These are phyloP conservation scores for Dinochytrium kinnereticum DNA, from an alignment of 371 early-diverging fungal genomes.

Conservation along the genomic window DNA sequence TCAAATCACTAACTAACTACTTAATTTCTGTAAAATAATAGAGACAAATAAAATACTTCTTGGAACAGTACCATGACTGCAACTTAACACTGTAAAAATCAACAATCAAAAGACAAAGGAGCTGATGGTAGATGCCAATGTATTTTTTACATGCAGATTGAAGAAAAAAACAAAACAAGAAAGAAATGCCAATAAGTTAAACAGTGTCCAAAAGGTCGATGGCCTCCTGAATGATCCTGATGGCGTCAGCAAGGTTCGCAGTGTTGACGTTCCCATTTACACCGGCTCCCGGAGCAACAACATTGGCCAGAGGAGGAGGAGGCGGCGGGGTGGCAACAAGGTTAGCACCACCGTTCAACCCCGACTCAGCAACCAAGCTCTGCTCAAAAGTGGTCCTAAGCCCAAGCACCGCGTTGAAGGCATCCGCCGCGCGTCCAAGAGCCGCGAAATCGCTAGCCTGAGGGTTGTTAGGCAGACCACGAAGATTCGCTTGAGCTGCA, in stretches of 20 bases:
- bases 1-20: too few relatives aligned
- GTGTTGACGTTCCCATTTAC: neutral
- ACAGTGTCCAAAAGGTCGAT: too few relatives aligned
- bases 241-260: conserved; percentile 2
- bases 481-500: conserved; percentile 15
- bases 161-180: too few relatives aligned
- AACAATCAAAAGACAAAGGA: too few relatives aligned
- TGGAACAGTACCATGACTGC: too few relatives aligned
- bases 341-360: neutral
- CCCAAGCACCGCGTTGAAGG: conserved; percentile 33
- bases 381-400: conserved; percentile 24
- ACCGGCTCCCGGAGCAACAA: neutral
- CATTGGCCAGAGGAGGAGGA: too few relatives aligned
- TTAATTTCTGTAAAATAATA: too few relatives aligned
- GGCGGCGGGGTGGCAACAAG: neutral
- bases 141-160: too few relatives aligned
- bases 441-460: conserved; percentile 2
- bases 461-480: conserved; percentile 5
- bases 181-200: too few relatives aligned
- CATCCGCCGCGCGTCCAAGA: conserved; percentile 22
- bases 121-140: too few relatives aligned
- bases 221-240: neutral
- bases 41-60: too few relatives aligned
- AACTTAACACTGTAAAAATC: too few relatives aligned
- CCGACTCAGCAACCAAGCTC: neutral